Evolutionary conservation across 306 rosid species (phyloP).

Genomic region (Castanea mollissima): DNA sequence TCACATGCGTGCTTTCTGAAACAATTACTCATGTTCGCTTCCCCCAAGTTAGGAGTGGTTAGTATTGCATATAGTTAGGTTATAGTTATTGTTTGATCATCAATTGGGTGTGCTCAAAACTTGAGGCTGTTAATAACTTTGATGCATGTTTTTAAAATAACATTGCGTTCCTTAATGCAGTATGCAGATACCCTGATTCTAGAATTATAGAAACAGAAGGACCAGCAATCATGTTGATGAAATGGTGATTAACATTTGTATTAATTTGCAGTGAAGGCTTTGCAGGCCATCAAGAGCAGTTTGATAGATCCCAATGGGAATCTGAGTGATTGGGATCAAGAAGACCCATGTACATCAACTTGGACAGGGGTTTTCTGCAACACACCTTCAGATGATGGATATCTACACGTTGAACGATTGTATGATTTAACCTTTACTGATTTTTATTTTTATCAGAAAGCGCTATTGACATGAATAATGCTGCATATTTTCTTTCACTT

Average conservation of each 20-base stretch:
- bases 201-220: not conserved
- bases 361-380: constrained; percentile 89
- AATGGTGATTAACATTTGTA: constrained; percentile 19
- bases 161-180: not conserved
- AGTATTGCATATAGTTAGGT: not conserved
- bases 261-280: constrained; percentile 66
- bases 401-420: constrained; percentile 76
- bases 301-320: constrained; percentile 69
- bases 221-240: constrained; percentile 3
- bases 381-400: constrained; percentile 46
- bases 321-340: constrained; percentile 70
- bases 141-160: not conserved
- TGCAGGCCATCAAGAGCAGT: constrained; percentile 48
- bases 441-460: constrained; percentile 16
- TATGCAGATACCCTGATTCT: not conserved
- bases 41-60: not conserved
- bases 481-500: not conserved
- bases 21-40: not conserved
- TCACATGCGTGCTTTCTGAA: not conserved
- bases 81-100: not conserved
- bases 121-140: not conserved
- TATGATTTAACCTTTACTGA: constrained; percentile 34
- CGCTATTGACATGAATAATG: not conserved
- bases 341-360: constrained; percentile 71
- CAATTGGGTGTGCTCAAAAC: not conserved